A percentile compares a stretch with the other conserved stretches of the same genome.
Conservation (phyloP, 495 filamentous ascomycete species). For the Talaromyces ruber region DNA sequence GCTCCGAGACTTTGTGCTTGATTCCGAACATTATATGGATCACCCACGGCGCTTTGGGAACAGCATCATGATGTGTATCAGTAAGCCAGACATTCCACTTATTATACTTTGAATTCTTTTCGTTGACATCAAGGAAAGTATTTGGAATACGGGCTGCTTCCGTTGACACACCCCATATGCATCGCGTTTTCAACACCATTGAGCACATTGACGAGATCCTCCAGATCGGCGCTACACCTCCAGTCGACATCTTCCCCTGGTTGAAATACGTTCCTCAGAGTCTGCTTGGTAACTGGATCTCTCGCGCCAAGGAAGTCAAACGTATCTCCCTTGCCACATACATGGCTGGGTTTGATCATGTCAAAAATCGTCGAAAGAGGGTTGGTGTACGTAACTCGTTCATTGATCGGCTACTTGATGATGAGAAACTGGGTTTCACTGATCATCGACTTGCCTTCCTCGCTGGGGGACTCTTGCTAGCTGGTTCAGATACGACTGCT, state of each 20-base stretch:
- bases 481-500: conserved; percentile 35
- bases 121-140: not conserved
- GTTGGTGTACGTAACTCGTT: conserved; percentile 13
- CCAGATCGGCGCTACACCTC: not conserved
- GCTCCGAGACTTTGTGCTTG: conserved; percentile 27
- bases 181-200: not conserved
- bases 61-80: conserved; percentile 29
- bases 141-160: conserved; percentile 27
- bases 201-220: not conserved
- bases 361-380: not conserved
- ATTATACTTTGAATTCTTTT: not conserved
- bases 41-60: conserved; percentile 40
- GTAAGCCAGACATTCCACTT: conserved; percentile 6
- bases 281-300: conserved; percentile 14
- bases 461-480: conserved; percentile 25
- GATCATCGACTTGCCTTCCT: conserved; percentile 27
- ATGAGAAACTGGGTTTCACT: conserved; percentile 18
- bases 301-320: conserved; percentile 29
- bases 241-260: not conserved
- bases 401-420: conserved; percentile 35
- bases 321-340: conserved; percentile 27
- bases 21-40: conserved; percentile 26
- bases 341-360: not conserved
- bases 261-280: conserved; percentile 17
- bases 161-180: not conserved